phyloP scores from a whole-genome alignment of 2,329 filamentous ascomycete genomes.

The Trichophyton rubrum region DNA sequence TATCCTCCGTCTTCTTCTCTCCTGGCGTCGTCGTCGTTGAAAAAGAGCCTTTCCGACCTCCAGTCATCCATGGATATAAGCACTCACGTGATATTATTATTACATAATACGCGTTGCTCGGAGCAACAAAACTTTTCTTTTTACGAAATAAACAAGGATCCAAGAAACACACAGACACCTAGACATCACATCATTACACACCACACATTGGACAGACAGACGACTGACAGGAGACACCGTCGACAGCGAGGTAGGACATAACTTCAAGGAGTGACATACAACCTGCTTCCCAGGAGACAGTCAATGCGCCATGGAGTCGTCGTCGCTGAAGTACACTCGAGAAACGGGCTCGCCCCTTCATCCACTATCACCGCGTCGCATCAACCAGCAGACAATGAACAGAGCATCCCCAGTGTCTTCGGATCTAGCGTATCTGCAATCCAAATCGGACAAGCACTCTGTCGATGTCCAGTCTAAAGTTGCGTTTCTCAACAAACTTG shows the following conservation, averaged over 20 bases:
- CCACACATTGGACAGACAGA: neutral
- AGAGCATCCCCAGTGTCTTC: constrained; percentile 29
- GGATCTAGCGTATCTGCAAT: constrained; percentile 25
- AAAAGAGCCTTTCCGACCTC: no score
- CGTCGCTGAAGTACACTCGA: constrained; percentile 8
- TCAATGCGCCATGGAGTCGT: neutral
- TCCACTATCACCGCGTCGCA: constrained; percentile 37
- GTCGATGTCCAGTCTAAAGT: constrained; percentile 39
- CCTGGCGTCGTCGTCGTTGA: neutral
- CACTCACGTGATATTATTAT: neutral
- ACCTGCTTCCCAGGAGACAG: no score
- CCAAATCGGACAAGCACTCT: constrained; percentile 25
- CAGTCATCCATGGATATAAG: no score
- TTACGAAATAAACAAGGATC: neutral
- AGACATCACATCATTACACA: neutral
- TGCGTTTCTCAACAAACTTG: constrained; percentile 37
- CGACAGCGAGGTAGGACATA: neutral
- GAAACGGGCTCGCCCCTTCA: constrained; percentile 27
- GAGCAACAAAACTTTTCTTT: neutral
- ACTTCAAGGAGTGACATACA: neutral
- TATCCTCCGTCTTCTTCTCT: neutral
- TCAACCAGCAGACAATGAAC: constrained; percentile 35
- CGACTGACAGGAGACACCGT: neutral
- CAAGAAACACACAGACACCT: neutral
- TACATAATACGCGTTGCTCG: neutral